phyloP scores from a whole-genome alignment of 441 rosid species.

The Gossypium schwendimanii region DNA sequence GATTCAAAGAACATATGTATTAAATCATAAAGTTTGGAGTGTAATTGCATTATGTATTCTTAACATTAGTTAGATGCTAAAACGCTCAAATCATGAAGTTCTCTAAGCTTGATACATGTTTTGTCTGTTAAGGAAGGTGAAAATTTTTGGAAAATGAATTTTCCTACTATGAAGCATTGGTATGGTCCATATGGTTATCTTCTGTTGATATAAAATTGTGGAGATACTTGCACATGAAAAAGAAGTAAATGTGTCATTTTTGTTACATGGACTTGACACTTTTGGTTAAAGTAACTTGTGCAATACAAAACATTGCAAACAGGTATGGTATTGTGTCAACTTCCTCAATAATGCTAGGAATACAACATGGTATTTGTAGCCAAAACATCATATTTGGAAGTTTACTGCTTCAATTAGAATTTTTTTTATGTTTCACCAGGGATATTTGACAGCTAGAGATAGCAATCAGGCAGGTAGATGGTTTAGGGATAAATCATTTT shows the following conservation, averaged over 20 bases:
- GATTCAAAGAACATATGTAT: neutral
- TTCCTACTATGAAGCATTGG: neutral
- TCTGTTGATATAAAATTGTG: neutral
- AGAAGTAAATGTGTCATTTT: neutral
- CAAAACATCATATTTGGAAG: neutral
- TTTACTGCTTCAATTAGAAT: neutral
- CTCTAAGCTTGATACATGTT: neutral
- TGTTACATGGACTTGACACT: neutral
- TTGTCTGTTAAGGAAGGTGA: neutral
- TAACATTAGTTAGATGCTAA: neutral
- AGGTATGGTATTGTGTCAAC: neutral
- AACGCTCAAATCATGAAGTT: neutral
- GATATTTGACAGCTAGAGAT: neutral
- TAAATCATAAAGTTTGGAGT: neutral
- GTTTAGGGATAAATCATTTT: neutral
- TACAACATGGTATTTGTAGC: neutral
- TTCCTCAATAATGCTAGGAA: neutral
- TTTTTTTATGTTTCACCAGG: neutral
- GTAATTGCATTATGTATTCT: neutral
- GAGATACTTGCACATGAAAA: neutral
- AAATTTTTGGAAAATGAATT: constrained; percentile 4
- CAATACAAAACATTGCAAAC: neutral
- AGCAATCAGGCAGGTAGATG: neutral
- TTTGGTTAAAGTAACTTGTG: neutral
- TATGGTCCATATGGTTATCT: neutral